These are phyloP conservation scores for Colletotrichum filicis DNA, from an alignment of 2,329 filamentous ascomycete species.

Conservation along the genomic window DNA sequence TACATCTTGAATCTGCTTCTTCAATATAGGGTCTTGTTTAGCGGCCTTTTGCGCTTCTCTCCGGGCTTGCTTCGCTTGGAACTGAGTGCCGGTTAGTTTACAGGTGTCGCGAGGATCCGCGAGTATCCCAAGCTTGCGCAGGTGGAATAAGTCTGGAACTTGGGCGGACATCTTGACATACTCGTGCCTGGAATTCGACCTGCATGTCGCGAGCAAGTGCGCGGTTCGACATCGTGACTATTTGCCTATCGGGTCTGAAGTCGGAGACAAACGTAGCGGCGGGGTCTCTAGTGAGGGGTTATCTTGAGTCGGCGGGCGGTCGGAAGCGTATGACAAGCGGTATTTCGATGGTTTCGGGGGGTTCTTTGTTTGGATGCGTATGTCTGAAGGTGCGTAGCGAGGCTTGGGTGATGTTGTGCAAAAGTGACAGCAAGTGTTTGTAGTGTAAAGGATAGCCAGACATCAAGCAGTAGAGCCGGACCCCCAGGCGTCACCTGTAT, in stretches of 20 bases:
- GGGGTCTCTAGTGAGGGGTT: background rate
- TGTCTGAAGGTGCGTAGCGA: background rate
- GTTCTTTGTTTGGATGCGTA: background rate
- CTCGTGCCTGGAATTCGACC: slow-evolving; percentile 71
- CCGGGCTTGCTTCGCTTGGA: slow-evolving; percentile 71
- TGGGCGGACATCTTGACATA: slow-evolving; percentile 40
- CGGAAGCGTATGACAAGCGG: background rate
- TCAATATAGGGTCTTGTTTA: slow-evolving; percentile 69
- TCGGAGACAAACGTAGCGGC: background rate
- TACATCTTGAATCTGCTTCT: slow-evolving; percentile 71
- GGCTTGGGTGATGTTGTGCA: background rate
- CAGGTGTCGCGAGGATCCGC: too few relatives aligned
- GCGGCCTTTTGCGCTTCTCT: slow-evolving; percentile 70
- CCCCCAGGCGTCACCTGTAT: background rate
- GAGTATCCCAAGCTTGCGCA: background rate
- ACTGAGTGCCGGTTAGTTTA: slow-evolving; percentile 45
- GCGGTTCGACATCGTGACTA: slow-evolving; percentile 64
- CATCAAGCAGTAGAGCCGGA: background rate
- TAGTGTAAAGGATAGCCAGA: background rate
- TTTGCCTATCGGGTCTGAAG: background rate
- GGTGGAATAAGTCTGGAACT: too few relatives aligned
- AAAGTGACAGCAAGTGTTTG: background rate
- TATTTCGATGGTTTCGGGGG: background rate
- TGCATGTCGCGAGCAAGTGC: slow-evolving; percentile 71
- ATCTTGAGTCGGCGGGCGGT: background rate